These are phyloP conservation scores for Pleurotus citrinopileatus DNA, from an alignment of 768 basidiomycete species.

Conservation along the genomic window DNA sequence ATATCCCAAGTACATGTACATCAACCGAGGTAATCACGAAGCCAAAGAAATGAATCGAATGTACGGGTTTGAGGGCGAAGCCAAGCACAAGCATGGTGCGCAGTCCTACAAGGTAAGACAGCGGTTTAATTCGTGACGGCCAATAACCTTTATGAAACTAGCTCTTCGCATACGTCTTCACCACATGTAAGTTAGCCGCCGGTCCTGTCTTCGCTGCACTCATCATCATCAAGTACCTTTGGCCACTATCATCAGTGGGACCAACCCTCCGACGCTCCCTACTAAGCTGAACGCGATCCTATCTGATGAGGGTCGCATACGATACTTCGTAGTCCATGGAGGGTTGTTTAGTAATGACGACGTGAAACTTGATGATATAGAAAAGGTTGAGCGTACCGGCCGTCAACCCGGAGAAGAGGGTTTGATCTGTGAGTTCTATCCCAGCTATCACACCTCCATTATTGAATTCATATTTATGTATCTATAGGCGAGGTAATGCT, in stretches of 20 bases:
- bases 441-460: conserved; percentile 3
- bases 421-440: conserved; percentile 75
- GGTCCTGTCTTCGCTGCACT: background rate
- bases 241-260: conserved; percentile 79
- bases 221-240: conserved; percentile 70
- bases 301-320: conserved; percentile 76
- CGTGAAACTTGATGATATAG: conserved; percentile 92
- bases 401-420: conserved; percentile 93
- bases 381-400: conserved; percentile 83
- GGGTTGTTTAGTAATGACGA: conserved; percentile 94
- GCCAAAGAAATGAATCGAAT: conserved; percentile 95
- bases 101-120: conserved; percentile 80
- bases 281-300: conserved; percentile 58
- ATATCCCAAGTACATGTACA: conserved; percentile 84
- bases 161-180: conserved; percentile 95
- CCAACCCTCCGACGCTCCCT: conserved; percentile 49
- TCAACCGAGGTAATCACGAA: conserved; percentile 97
- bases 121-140: too few relatives aligned
- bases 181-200: conserved; percentile 57
- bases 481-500: conserved; percentile 62
- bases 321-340: conserved; percentile 95
- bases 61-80: conserved; percentile 95
- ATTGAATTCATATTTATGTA: too few relatives aligned
- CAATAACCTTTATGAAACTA: conserved; percentile 24
- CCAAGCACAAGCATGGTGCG: conserved; percentile 94